Evolutionary conservation across 2,329 filamentous ascomycete species (phyloP).

Genomic region (Pseudogymnoascus sp.): DNA sequence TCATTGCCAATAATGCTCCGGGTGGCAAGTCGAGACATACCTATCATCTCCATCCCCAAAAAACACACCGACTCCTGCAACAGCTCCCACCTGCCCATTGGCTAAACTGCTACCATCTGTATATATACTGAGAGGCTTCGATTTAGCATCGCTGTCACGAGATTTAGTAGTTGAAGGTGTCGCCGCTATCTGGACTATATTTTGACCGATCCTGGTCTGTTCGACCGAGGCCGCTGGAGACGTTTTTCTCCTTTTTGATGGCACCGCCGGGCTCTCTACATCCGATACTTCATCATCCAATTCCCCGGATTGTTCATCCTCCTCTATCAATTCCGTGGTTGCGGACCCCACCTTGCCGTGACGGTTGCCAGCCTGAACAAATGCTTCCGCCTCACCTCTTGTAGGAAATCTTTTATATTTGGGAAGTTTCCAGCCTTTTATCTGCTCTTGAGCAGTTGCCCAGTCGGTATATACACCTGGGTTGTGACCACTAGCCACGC

Average conservation of each 20-base stretch:
- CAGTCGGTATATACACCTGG: constrained; percentile 57
- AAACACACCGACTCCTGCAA: constrained; percentile 55
- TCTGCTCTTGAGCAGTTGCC: constrained; percentile 63
- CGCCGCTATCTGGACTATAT: constrained; percentile 4
- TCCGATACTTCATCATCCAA: constrained; percentile 37
- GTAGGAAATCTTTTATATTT: constrained; percentile 64
- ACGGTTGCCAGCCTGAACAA: constrained; percentile 44
- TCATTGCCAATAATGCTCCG: not conserved
- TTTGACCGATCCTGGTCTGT: constrained; percentile 20
- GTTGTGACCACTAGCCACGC: constrained; percentile 48
- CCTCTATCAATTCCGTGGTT: constrained; percentile 18
- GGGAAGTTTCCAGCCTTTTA: constrained; percentile 57
- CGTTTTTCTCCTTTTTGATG: not conserved
- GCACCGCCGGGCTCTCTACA: constrained; percentile 15
- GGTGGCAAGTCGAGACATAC: constrained; percentile 28
- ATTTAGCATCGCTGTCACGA: not conserved
- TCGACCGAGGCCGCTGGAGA: constrained; percentile 31
- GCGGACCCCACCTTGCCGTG: not conserved
- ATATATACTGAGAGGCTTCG: constrained; percentile 40
- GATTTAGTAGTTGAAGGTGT: constrained; percentile 17
- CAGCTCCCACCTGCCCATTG: constrained; percentile 48
- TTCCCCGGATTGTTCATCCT: constrained; percentile 23
- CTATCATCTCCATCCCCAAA: constrained; percentile 50
- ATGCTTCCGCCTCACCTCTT: constrained; percentile 66
- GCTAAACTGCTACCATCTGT: constrained; percentile 55